phyloP scores from a whole-genome alignment of 2,329 filamentous ascomycete species.

The Fusarium neocosmosporiellum region DNA sequence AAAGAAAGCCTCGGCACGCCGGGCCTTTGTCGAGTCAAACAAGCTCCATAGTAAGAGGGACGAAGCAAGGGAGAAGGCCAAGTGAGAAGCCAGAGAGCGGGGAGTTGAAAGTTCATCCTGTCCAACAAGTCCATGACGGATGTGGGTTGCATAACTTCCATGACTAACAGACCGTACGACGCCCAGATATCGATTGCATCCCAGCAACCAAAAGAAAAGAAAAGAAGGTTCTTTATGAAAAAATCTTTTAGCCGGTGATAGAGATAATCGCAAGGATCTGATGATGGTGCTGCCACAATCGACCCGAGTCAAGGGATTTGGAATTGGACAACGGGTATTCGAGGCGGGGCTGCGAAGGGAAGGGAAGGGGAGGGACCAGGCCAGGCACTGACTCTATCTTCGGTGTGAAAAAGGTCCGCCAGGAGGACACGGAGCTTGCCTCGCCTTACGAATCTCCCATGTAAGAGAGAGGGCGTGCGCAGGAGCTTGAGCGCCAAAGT shows the following conservation, averaged over 20 bases:
- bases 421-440: background rate
- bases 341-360: constrained; percentile 15
- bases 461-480: constrained; percentile 8
- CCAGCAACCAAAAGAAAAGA: background rate
- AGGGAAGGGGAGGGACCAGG: background rate
- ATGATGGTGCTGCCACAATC: constrained; percentile 24
- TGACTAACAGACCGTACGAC: constrained; percentile 1
- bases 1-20: background rate
- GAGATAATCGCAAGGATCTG: constrained; percentile 11
- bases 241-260: constrained; percentile 5
- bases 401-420: constrained; percentile 1
- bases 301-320: constrained; percentile 3
- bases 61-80: background rate
- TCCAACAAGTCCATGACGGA: background rate
- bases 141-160: background rate
- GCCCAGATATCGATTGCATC: constrained; percentile 2
- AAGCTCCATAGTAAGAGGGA: background rate
- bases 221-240: background rate
- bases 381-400: constrained; percentile 1
- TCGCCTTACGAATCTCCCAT: background rate
- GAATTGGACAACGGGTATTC: constrained; percentile 17
- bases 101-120: background rate
- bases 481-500: constrained; percentile 1
- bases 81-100: background rate
- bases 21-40: background rate